Base-by-base conservation (phyloP, 768 basidiomycete genomes). In the Jaapia argillacea region DNA sequence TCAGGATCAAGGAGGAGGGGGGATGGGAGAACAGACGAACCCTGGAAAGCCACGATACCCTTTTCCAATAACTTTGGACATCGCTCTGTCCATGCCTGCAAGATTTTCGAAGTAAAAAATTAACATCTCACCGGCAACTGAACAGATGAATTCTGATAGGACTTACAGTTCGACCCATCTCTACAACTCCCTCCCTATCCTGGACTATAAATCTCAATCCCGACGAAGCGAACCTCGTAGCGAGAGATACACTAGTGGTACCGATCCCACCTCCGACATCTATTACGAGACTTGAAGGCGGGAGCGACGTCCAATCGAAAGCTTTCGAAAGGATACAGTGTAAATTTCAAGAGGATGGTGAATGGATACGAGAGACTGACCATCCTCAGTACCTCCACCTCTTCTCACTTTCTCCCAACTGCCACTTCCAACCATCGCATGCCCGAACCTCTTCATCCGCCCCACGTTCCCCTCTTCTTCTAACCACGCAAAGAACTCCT, bases 261-360 rank as follows among this genome's bases (percentile, higher is more conserved):
- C 82, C 82, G 25, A 83, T 75, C 3, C 82, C 81, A 12, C 82
- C 82, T 1, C 82, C 81, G 2, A 84, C 79, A 44, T 85, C 82
- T 4, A 83, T 72, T 10, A 84, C 62, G 3, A 75, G 54, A 6
- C 74, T 66, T 10, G 68, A 71, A n/a, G 55, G 54, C 1, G 68
- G 66, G 23, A 85, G 65, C 4, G 67, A 55, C 14, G 61, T 52
- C 75, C 82, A 85, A 31, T 75, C 68, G 50, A 79, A 81, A 1
- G 69, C 82, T 83, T 42, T 24, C 4, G 26, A 41, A 14, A 14
- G 24, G 45, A 6, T 22, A 35, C n/a, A n/a, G 35, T 14, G 37
- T 24, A 24, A 22, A 14, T 25, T 31, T 22, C 10, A 38, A 23
- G 27, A 33, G 24, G 33, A 43, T 13, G 33, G 39, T 43, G 26